These are phyloP conservation scores for Gossypium bickii DNA, from an alignment of 345 rosid species.

Conservation along the genomic window DNA sequence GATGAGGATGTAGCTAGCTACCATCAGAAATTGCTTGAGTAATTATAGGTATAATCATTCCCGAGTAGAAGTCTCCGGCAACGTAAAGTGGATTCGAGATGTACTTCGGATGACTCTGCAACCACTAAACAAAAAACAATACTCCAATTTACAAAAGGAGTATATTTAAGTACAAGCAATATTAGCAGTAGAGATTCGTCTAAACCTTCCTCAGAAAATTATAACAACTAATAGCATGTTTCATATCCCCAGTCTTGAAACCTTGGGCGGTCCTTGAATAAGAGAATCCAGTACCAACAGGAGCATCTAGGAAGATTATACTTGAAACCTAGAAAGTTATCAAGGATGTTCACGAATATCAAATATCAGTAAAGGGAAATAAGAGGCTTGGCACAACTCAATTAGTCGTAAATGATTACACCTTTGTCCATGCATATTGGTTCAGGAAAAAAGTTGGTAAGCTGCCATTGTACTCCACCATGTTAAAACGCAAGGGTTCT, in stretches of 20 bases:
- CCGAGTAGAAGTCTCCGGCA: constrained; percentile 19
- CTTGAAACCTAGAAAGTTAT: constrained; percentile 8
- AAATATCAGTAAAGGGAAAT: background rate
- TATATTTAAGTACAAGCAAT: background rate
- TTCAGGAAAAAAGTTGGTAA: constrained; percentile 19
- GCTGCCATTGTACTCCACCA: constrained; percentile 20
- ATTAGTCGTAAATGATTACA: background rate
- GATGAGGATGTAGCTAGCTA: background rate
- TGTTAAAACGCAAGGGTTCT: constrained; percentile 21
- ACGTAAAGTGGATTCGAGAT: constrained; percentile 13
- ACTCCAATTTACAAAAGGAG: background rate
- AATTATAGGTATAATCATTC: constrained; percentile 16
- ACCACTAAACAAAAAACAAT: constrained; percentile 16
- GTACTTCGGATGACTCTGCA: constrained; percentile 15
- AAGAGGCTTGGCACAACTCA: background rate
- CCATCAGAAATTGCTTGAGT: constrained; percentile 14
- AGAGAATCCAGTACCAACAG: constrained; percentile 20
- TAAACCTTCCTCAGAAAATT: constrained; percentile 19
- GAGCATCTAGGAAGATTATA: constrained; percentile 22
- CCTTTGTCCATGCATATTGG: constrained; percentile 23
- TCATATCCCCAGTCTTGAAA: constrained; percentile 12
- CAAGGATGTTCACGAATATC: background rate
- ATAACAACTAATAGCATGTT: background rate
- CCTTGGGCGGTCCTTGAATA: constrained; percentile 16
- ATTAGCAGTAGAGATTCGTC: background rate